These are phyloP conservation scores for Colletotrichum shisoi DNA, from an alignment of 2,329 filamentous ascomycete species.

Conservation along the genomic window DNA sequence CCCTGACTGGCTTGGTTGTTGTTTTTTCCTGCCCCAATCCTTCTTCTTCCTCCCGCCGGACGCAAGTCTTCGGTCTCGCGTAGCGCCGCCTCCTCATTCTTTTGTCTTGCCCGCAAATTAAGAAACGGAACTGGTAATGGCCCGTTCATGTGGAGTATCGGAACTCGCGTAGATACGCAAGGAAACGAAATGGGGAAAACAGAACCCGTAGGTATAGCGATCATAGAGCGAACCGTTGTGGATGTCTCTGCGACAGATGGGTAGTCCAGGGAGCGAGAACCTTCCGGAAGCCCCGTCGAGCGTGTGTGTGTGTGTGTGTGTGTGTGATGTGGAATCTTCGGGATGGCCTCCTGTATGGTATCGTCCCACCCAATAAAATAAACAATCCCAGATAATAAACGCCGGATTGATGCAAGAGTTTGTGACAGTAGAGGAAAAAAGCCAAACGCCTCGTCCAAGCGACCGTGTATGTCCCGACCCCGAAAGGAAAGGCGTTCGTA, in stretches of 20 bases:
- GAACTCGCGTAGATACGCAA: neutral
- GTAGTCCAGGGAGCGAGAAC: neutral
- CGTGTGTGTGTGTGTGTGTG: neutral
- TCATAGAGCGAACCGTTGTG: slow-evolving; percentile 21
- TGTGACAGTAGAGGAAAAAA: slow-evolving; percentile 20
- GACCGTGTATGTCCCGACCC: slow-evolving; percentile 23
- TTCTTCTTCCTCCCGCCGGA: neutral
- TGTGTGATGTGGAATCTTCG: slow-evolving; percentile 8
- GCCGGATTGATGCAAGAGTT: slow-evolving; percentile 30
- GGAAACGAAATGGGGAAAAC: neutral
- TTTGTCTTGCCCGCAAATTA: slow-evolving; percentile 23
- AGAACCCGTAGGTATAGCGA: slow-evolving; percentile 27
- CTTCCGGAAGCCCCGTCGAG: slow-evolving; percentile 8
- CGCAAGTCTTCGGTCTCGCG: neutral
- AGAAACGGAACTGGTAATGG: neutral
- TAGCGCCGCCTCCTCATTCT: neutral
- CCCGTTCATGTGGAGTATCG: slow-evolving; percentile 8
- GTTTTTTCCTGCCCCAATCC: slow-evolving; percentile 1
- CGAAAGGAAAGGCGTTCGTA: slow-evolving; percentile 21
- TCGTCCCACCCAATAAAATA: slow-evolving; percentile 22
- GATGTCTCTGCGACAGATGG: neutral
- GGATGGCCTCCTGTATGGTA: slow-evolving; percentile 36
- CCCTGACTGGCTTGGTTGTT: neutral
- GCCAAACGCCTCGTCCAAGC: slow-evolving; percentile 6
- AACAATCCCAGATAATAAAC: slow-evolving; percentile 9